phyloP scores from a whole-genome alignment of 495 filamentous ascomycete genomes.

The Pseudevernia furfuracea region DNA sequence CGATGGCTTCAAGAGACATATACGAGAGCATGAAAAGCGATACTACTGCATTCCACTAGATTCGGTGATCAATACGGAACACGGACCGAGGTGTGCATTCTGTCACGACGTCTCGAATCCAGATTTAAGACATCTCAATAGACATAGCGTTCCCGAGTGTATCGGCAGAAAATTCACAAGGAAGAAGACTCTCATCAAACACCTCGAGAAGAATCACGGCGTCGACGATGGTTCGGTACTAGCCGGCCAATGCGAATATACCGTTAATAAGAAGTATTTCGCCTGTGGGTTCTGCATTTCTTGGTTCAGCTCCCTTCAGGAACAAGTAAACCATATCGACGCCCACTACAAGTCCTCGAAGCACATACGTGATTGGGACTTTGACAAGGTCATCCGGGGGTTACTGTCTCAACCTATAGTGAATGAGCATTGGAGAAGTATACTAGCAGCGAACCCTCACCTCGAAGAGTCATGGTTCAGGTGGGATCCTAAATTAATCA shows the following conservation, averaged over 20 bases:
- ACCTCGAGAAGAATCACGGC: background rate
- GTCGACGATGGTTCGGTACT: too few relatives aligned
- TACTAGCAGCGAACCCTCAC: background rate
- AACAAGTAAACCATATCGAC: slow-evolving; percentile 10
- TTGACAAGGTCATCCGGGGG: slow-evolving; percentile 1
- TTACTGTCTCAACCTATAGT: slow-evolving; percentile 2
- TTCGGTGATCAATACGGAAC: background rate
- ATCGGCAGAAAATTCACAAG: background rate
- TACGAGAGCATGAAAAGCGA: slow-evolving; percentile 7
- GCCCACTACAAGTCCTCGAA: slow-evolving; percentile 3
- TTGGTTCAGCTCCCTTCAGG: background rate
- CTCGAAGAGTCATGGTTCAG: too few relatives aligned
- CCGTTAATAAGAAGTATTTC: background rate
- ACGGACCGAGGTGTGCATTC: background rate
- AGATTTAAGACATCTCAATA: background rate
- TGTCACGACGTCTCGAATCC: background rate
- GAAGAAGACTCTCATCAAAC: background rate
- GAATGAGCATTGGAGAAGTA: background rate
- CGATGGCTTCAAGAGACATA: slow-evolving; percentile 12
- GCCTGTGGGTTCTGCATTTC: slow-evolving; percentile 8
- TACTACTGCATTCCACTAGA: background rate
- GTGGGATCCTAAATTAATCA: background rate
- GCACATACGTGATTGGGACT: slow-evolving; percentile 2
- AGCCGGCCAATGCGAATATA: background rate
- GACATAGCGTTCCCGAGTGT: background rate